phyloP scores from a whole-genome alignment of 2,329 filamentous ascomycete genomes.

The Colletotrichum lini region DNA sequence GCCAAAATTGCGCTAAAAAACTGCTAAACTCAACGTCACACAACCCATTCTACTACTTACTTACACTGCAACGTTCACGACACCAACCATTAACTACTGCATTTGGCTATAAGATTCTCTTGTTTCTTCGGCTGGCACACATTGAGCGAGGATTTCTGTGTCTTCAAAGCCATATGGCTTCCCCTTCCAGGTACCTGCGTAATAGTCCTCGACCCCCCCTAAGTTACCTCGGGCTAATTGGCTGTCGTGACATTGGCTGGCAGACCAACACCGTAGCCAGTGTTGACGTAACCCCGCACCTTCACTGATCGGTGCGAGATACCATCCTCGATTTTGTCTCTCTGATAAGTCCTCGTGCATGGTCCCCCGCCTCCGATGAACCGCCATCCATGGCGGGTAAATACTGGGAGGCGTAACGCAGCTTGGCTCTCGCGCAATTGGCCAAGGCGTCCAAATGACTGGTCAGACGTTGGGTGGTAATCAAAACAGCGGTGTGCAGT shows the following conservation, averaged over 20 bases:
- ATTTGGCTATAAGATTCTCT: neutral
- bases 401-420: neutral
- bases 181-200: neutral
- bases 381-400: neutral
- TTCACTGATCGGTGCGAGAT: neutral
- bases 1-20: conserved; percentile 12
- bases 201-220: neutral
- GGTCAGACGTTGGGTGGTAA: neutral
- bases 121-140: neutral
- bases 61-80: neutral
- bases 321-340: neutral
- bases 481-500: neutral
- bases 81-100: neutral
- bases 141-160: too few species aligned
- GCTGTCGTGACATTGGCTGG: neutral
- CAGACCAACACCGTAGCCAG: neutral
- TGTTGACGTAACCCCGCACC: neutral
- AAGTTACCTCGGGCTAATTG: neutral
- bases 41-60: neutral
- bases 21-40: conserved; percentile 33
- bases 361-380: too few species aligned
- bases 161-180: neutral
- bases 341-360: neutral
- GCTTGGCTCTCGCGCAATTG: neutral
- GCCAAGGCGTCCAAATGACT: neutral